Evolutionary conservation across 257 asterid species (phyloP).

Genomic region (Solanum bukasovii): DNA sequence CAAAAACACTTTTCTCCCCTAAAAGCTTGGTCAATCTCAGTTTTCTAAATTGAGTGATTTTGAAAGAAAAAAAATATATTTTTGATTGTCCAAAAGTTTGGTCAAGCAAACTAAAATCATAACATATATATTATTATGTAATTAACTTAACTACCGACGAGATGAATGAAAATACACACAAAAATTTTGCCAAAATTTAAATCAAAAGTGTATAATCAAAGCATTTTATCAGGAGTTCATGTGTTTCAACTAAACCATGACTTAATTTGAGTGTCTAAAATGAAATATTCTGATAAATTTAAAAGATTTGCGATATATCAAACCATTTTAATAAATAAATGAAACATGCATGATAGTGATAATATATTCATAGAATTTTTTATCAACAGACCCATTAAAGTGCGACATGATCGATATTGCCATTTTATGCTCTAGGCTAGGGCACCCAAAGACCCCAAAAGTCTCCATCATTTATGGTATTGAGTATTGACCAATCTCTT

Average conservation of each 20-base stretch:
- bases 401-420: not conserved
- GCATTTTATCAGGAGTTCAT: not conserved
- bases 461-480: not conserved
- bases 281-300: too few relatives aligned
- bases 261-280: too few relatives aligned
- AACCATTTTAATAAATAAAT: not conserved
- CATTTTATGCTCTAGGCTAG: not conserved
- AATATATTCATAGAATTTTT: not conserved
- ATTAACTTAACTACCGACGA: too few relatives aligned
- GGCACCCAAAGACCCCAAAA: not conserved
- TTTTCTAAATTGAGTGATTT: too few relatives aligned
- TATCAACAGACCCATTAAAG: not conserved
- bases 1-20: not conserved
- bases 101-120: not conserved
- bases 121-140: too few relatives aligned
- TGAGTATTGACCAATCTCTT: not conserved
- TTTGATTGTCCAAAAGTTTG: not conserved
- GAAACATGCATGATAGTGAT: not conserved
- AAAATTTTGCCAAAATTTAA: accelerated
- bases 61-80: too few relatives aligned
- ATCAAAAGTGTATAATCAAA: too few relatives aligned
- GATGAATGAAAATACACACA: too few relatives aligned
- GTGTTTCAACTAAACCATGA: too few relatives aligned
- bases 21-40: too few relatives aligned
- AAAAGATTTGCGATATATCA: too few relatives aligned